Conservation (phyloP, 2,329 filamentous ascomycete genomes). For the Ophiocordyceps camponoti-leonardi region DNA sequence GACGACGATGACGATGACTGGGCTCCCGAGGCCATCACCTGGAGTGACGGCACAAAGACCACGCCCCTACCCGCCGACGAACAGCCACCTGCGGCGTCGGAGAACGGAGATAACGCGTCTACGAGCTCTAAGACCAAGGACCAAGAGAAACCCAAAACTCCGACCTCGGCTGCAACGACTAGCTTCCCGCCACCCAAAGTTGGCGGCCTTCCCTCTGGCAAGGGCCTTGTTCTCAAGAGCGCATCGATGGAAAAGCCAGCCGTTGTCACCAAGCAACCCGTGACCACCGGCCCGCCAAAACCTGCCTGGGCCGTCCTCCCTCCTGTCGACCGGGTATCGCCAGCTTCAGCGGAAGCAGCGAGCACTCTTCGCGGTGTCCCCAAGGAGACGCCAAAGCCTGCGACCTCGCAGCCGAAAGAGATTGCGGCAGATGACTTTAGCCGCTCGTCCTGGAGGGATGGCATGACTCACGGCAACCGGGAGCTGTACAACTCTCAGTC, state of each 20-base stretch:
- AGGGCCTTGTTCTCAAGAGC: slow-evolving; percentile 48
- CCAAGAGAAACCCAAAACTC: slow-evolving; percentile 27
- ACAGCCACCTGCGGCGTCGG: slow-evolving; percentile 11
- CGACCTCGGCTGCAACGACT: slow-evolving; percentile 17
- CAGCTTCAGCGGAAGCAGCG: slow-evolving; percentile 41
- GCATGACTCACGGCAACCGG: slow-evolving; percentile 40
- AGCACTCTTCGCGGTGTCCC: slow-evolving; percentile 27
- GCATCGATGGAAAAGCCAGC: slow-evolving; percentile 51
- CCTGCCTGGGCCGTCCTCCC: slow-evolving; percentile 85
- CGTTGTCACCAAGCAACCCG: slow-evolving; percentile 54
- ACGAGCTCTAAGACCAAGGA: slow-evolving; percentile 7
- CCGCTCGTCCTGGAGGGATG: slow-evolving; percentile 64
- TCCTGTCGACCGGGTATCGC: slow-evolving; percentile 66
- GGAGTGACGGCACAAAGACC: slow-evolving; percentile 77
- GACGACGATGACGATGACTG: slow-evolving; percentile 81
- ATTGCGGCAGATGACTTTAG: slow-evolving; percentile 92
- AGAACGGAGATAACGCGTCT: slow-evolving; percentile 11
- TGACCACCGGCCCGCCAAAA: slow-evolving; percentile 53
- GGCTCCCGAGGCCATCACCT: slow-evolving; percentile 71
- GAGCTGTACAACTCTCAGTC: slow-evolving; percentile 94
- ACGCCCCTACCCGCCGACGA: slow-evolving; percentile 50
- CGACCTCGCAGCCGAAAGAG: slow-evolving; percentile 46
- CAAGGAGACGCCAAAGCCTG: slow-evolving; percentile 39
- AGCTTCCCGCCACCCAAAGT: slow-evolving; percentile 26
- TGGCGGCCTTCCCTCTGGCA: slow-evolving; percentile 31